Evolutionary conservation across 2,329 filamentous ascomycete species (phyloP), one percentile per base, ranked within the genome.

Genomic region (Dryadomyces quercivorus): DNA sequence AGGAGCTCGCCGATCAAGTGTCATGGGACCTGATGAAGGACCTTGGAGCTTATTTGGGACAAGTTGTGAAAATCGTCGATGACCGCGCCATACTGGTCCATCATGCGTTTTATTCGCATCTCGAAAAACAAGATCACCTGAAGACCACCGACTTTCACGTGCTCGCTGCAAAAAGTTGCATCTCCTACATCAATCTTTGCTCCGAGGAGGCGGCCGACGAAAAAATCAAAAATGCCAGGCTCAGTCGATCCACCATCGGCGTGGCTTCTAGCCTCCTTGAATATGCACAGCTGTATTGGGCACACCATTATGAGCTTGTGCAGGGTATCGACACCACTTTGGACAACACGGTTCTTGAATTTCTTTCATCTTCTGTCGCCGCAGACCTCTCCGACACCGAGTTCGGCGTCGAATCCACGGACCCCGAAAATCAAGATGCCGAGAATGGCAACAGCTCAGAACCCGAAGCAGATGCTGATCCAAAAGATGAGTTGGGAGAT

Each of bases 1-100:
- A 53, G 13, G 31, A 49, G 10, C 42, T 56, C 7, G 40, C 22
- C 2, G 26, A 45, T 6, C 2, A 21, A 2, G 55, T 56, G 31
- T 56, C 55, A 36, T 56, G 55, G 55, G 55, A 56, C 31, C 38
- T 53, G 18, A 20, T 53, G 38, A 21, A 16, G 2, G 55, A 56
- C 21, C 38, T 53, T 10, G 51, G 18, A 7, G 16, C 12, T 26
- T 6, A 47, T 8, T 20, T 56, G 21, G 51, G 51, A 18, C 31
- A 51, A 1, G 16, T 31, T 15, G 42, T 56, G 18, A 45, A 42
- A 13, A 40, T 56, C 15, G 12, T 40, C 12, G 36, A 40, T 8
- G 36, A 40, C 36, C 15, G 36, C 15, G 36, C 15, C 36, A 40
- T 40, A 8, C 36, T 40, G 36, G 36, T 40, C 36, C 36, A 40